These are phyloP conservation scores for Apiotrichum brassicae DNA, from an alignment of 1,284 basidiomycete species.

Conservation along the genomic window DNA sequence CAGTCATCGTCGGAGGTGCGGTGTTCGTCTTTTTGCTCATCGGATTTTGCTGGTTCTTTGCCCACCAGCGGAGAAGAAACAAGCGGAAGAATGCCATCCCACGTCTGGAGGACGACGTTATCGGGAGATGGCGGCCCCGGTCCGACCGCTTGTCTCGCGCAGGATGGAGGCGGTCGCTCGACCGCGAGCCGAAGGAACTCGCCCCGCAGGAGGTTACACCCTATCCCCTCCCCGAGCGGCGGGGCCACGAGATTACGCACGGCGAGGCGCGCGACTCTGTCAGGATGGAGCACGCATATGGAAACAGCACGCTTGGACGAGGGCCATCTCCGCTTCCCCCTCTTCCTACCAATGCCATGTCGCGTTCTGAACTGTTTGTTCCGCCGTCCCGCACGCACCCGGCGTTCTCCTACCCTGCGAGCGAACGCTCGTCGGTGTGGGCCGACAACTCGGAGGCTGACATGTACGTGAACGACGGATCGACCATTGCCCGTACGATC, in stretches of 20 bases:
- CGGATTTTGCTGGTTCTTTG: background rate
- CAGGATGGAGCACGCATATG: background rate
- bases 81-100: background rate
- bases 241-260: conserved; percentile 1
- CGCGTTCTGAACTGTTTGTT: background rate
- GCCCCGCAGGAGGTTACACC: background rate
- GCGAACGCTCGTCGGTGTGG: conserved; percentile 15
- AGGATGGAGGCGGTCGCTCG: background rate
- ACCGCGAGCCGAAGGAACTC: background rate
- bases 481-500: conserved; percentile 28
- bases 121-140: background rate
- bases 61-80: background rate
- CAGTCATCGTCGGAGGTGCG: conserved; percentile 7
- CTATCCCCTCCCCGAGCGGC: background rate
- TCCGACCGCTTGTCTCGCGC: background rate
- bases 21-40: conserved; percentile 2
- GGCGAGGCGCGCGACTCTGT: conserved; percentile 10
- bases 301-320: background rate
- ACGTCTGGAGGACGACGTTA: conserved; percentile 6
- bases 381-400: background rate
- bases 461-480: conserved; percentile 27
- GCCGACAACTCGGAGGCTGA: conserved; percentile 35
- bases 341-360: too few species aligned
- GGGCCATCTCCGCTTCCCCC: too few species aligned
- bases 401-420: background rate